These are phyloP conservation scores for Verticillium albo-atrum DNA, from an alignment of 2,329 filamentous ascomycete genomes.

Conservation along the genomic window DNA sequence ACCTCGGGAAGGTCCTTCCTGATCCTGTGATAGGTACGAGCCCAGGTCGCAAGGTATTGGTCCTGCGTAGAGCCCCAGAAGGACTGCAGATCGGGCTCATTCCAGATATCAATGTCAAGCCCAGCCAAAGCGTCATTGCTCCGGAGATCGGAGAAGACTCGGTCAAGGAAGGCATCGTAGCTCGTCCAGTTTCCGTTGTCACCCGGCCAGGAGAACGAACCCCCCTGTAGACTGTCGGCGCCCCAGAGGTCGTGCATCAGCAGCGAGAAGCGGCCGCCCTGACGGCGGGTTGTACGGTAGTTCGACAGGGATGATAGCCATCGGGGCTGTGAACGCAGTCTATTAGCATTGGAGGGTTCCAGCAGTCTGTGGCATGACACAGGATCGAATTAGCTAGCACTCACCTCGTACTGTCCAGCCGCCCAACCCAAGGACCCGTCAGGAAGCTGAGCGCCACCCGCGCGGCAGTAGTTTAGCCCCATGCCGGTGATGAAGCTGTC, in stretches of 20 bases:
- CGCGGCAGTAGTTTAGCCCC: constrained; percentile 4
- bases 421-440: not conserved
- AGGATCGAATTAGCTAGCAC: not conserved
- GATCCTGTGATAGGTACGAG: constrained; percentile 4
- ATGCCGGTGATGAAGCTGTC: not conserved
- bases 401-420: not conserved
- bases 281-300: not conserved
- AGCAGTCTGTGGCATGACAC: not conserved
- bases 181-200: constrained; percentile 8
- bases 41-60: constrained; percentile 7
- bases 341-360: not conserved
- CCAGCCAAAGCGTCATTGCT: constrained; percentile 1
- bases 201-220: constrained; percentile 5
- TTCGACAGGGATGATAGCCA: constrained; percentile 2
- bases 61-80: constrained; percentile 7
- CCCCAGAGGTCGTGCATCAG: constrained; percentile 9
- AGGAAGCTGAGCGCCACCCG: constrained; percentile 9
- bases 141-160: constrained; percentile 3
- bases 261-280: not conserved
- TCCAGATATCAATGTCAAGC: constrained; percentile 9
- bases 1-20: constrained; percentile 4
- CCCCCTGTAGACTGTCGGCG: constrained; percentile 5
- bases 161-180: constrained; percentile 5
- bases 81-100: constrained; percentile 5
- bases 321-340: not conserved